Base-by-base conservation (phyloP, 179 eudicot species). In the Spergularia azorica region DNA sequence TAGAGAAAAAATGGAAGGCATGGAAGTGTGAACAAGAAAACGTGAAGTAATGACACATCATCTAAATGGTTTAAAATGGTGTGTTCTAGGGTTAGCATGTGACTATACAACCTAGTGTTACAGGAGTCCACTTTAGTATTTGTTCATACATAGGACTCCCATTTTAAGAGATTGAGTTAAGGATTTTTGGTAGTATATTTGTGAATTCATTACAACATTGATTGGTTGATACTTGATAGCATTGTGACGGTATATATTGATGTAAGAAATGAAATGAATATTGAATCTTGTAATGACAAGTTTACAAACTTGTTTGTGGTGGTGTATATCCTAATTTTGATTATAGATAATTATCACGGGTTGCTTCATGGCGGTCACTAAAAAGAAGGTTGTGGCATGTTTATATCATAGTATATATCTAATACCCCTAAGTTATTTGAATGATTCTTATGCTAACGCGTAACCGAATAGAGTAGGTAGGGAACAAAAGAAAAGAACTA, bases 1-100 rank as follows among this genome's bases (percentile, higher is more conserved):
- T 15, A 20, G 18, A 50, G 21, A 58, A 39, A 58, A 38, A 41
- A 3, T 58, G 58, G 9, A 48, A 21, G 17, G 38, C 21, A 21
- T 58, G 63, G 21, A 61, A 77, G 69, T 71, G 80, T 71, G 80
- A 78, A 71, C 75, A 70, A 48, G 57, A 43, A 70, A 26, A 32
- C 61, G 50, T 54, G 74, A 38, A 62, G 39, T 77, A 15, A 69
- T 68, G 57, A 10, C 71, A 75, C 20, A 66, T 41, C 41, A 32
- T 55, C n/a, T 66, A 65, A 65, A 39, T 75, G 20, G 78, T 59
- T 58, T 39, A 71, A 55, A 76, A 51, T 13, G 43, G 65, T 12
- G 17, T 26, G 65, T 67, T 57, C 14, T 39, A 63, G 63, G 57
- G 58, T 71, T 72, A n/a, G 81, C 79, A 59, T 69, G 79, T 76